Percentiles rank a stretch among this genome's conserved stretches.
phyloP scores from a whole-genome alignment of 139 green algal genomes.

The Eudorina sp. region DNA sequence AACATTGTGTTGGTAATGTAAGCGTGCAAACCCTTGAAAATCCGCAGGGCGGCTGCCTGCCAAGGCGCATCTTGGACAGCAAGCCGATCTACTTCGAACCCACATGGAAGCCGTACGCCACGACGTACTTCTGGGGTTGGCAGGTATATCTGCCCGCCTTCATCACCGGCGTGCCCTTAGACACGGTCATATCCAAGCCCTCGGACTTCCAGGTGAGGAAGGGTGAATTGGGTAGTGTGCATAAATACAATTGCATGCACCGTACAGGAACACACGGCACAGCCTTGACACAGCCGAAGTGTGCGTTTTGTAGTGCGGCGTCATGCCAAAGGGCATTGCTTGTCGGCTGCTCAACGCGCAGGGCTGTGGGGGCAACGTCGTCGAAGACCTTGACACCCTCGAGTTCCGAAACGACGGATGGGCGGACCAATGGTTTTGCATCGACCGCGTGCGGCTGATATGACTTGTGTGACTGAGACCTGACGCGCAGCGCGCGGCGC shows the following conservation, averaged over 20 bases:
- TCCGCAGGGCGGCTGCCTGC: constrained; percentile 48
- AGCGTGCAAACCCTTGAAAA: not conserved
- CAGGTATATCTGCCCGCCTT: constrained; percentile 31
- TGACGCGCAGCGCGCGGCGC: too few relatives aligned
- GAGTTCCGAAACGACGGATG: constrained; percentile 50
- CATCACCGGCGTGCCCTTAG: not conserved
- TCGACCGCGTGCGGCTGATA: constrained; percentile 45
- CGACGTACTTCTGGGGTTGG: constrained; percentile 36
- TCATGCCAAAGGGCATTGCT: too few relatives aligned
- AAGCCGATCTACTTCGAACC: constrained; percentile 37
- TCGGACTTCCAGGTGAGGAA: not conserved
- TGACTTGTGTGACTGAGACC: too few relatives aligned
- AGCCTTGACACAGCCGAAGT: too few relatives aligned
- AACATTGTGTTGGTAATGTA: too few relatives aligned
- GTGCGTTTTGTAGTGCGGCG: too few relatives aligned
- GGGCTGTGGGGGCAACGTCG: constrained; percentile 58
- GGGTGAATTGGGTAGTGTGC: not conserved
- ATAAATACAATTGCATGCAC: not conserved
- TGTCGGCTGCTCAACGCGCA: too few relatives aligned
- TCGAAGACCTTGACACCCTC: constrained; percentile 54
- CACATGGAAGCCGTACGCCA: not conserved
- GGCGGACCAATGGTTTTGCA: constrained; percentile 48
- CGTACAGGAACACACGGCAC: too few relatives aligned
- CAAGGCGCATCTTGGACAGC: constrained; percentile 43
- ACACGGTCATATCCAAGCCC: constrained; percentile 25